Percentiles rank a stretch among this genome's conserved stretches.
phyloP scores from a whole-genome alignment of 140 eudicot genomes.

The Senecio squalidus region DNA sequence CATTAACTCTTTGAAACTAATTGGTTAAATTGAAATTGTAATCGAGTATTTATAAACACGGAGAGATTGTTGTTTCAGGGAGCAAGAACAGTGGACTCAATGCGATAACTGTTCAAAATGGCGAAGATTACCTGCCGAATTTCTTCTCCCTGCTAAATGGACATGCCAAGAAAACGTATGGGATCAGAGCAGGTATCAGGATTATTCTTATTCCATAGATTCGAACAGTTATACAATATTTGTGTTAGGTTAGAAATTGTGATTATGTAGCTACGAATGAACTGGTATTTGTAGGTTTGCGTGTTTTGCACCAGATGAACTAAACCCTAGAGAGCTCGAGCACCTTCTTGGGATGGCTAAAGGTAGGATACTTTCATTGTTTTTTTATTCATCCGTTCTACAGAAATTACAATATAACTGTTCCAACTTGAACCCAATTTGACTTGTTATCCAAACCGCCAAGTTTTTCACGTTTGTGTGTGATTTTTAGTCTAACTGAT shows the following conservation, averaged over 20 bases:
- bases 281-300: slow-evolving; percentile 47
- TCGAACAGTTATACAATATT: background rate
- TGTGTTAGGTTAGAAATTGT: background rate
- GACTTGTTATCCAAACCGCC: background rate
- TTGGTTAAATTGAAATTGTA: background rate
- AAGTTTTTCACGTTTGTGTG: background rate
- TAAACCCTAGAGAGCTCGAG: slow-evolving; percentile 67
- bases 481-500: no score
- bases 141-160: slow-evolving; percentile 87
- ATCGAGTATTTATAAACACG: background rate
- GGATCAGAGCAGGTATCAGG: slow-evolving; percentile 56
- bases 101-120: slow-evolving; percentile 89
- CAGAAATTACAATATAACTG: background rate
- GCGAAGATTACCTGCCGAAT: slow-evolving; percentile 72
- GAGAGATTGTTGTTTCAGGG: slow-evolving; percentile 40
- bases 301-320: slow-evolving; percentile 83
- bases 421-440: background rate
- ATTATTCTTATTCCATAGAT: background rate
- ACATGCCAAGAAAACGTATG: slow-evolving; percentile 73
- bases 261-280: slow-evolving; percentile 1
- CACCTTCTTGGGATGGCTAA: slow-evolving; percentile 53
- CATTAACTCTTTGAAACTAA: no score
- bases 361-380: slow-evolving; percentile 34
- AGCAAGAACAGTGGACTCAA: slow-evolving; percentile 86
- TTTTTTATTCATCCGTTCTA: background rate